Conservation (phyloP, 1,284 basidiomycete genomes). For the Blastosporella zonata region DNA sequence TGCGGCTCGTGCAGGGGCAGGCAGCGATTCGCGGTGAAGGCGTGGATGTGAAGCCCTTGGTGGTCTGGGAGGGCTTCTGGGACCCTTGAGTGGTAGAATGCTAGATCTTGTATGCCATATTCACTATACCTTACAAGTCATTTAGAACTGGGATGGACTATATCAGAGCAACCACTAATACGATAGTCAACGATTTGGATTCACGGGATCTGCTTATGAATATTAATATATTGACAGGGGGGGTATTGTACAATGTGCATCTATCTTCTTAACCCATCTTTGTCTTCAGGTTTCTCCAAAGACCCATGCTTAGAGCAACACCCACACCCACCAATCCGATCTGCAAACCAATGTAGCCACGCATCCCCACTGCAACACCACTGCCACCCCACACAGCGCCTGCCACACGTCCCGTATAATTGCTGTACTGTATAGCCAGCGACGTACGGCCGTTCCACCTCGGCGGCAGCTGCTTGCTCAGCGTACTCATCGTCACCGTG, state of each 20-base stretch:
- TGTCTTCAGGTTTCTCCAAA: slow-evolving; percentile 66
- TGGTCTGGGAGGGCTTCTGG: slow-evolving; percentile 16
- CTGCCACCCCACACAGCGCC: slow-evolving; percentile 69
- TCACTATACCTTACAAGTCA: background rate
- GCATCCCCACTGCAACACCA: slow-evolving; percentile 64
- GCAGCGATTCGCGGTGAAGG: slow-evolving; percentile 28
- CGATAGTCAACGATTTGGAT: too few species aligned
- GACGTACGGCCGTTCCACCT: slow-evolving; percentile 57
- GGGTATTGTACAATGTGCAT: too few species aligned
- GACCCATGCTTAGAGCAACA: slow-evolving; percentile 44
- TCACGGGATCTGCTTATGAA: too few species aligned
- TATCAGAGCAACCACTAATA: too few species aligned
- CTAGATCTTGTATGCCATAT: background rate
- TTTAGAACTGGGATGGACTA: too few species aligned
- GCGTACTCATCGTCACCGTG: slow-evolving; percentile 61
- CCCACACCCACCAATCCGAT: slow-evolving; percentile 61
- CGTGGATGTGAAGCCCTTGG: slow-evolving; percentile 13
- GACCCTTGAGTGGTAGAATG: background rate
- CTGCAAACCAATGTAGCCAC: slow-evolving; percentile 59
- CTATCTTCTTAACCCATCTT: slow-evolving; percentile 56
- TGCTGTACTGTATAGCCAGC: slow-evolving; percentile 65
- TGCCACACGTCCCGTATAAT: slow-evolving; percentile 57
- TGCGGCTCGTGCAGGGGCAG: slow-evolving; percentile 78
- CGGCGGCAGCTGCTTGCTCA: slow-evolving; percentile 65
- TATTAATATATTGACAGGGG: too few species aligned